Conservation (phyloP, 169 alveolate species). For the Eimeria zaria region DNA sequence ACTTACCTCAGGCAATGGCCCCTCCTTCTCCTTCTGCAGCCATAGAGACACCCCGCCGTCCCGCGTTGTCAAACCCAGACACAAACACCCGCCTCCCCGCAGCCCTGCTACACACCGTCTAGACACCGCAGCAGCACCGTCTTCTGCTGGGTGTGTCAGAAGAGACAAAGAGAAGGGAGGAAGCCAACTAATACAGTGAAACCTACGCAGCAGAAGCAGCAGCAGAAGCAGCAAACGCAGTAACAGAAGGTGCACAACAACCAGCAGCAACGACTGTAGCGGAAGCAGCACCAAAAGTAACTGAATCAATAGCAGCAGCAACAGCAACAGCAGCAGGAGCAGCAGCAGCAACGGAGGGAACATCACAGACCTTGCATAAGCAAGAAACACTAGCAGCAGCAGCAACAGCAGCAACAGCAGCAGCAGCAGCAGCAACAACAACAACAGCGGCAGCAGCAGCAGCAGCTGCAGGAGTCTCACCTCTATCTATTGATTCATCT, state of each 20-base stretch:
- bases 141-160: not conserved
- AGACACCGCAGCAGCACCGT: slow-evolving; percentile 16
- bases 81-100: slow-evolving; percentile 28
- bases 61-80: slow-evolving; percentile 33
- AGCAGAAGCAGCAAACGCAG: too few species aligned
- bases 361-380: too few species aligned
- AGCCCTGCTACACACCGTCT: slow-evolving; percentile 41
- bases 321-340: too few species aligned
- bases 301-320: too few species aligned
- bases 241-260: too few species aligned
- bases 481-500: too few species aligned
- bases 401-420: slow-evolving; percentile 33
- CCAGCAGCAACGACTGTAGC: too few species aligned
- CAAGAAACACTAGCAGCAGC: too few species aligned
- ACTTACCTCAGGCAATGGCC: slow-evolving; percentile 26
- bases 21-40: slow-evolving; percentile 26
- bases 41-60: slow-evolving; percentile 38
- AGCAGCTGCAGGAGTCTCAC: not conserved
- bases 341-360: too few species aligned
- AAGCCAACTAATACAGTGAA: slow-evolving; percentile 33
- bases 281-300: too few species aligned
- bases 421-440: not conserved
- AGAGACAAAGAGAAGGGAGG: slow-evolving; percentile 28
- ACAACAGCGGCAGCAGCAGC: not conserved
- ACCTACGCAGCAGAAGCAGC: too few species aligned